Evolutionary conservation across 371 early-diverging fungal genomes (phyloP).

Genomic region (Lichtheimia ornata): DNA sequence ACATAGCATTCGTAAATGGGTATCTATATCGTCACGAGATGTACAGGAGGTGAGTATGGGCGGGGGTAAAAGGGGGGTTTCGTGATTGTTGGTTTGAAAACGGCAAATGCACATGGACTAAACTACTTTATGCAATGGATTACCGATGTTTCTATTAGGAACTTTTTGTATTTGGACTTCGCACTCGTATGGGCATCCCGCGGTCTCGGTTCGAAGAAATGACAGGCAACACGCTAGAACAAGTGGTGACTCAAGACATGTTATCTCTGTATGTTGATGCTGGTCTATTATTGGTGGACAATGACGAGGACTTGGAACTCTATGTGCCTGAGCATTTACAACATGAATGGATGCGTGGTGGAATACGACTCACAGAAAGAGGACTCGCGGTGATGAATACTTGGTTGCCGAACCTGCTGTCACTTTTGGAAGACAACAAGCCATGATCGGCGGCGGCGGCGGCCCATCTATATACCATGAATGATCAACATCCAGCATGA

Average conservation of each 20-base stretch:
- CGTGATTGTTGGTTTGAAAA: too few relatives aligned
- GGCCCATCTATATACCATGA: too few relatives aligned
- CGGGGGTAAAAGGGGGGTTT: too few relatives aligned
- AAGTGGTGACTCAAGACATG: slow-evolving; percentile 27
- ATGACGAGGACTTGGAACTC: not conserved
- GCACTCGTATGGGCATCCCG: slow-evolving; percentile 63
- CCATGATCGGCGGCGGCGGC: too few relatives aligned
- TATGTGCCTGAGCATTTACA: slow-evolving; percentile 21
- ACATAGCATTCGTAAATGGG: slow-evolving; percentile 29
- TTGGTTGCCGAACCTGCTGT: slow-evolving; percentile 28
- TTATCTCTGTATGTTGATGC: slow-evolving; percentile 21
- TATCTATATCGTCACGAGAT: slow-evolving; percentile 20
- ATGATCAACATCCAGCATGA: too few relatives aligned
- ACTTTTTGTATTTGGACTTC: slow-evolving; percentile 69
- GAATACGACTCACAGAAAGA: slow-evolving; percentile 41
- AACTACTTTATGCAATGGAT: not conserved
- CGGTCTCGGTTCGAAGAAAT: slow-evolving; percentile 33
- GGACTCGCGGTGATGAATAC: slow-evolving; percentile 44
- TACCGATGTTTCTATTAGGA: slow-evolving; percentile 40
- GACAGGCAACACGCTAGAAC: slow-evolving; percentile 31
- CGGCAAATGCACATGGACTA: too few relatives aligned
- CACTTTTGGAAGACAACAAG: too few relatives aligned
- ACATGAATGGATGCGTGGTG: slow-evolving; percentile 27
- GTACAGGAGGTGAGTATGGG: slow-evolving; percentile 12
- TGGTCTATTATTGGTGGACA: slow-evolving; percentile 30